phyloP scores from a whole-genome alignment of 2,329 filamentous ascomycete species.

The Paraphaeosphaeria minitans region DNA sequence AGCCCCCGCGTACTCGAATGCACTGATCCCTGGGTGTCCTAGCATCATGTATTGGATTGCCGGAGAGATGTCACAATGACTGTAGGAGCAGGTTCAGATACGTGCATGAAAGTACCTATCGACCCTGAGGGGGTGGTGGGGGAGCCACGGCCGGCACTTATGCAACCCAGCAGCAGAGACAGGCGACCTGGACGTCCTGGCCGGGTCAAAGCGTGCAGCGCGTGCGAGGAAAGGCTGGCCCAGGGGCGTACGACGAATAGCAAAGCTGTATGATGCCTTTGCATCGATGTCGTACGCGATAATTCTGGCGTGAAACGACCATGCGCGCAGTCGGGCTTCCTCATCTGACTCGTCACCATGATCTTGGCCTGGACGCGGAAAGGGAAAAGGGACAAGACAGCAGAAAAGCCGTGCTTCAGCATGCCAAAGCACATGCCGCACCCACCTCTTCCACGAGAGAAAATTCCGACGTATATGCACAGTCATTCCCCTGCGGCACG shows the following conservation, averaged over 20 bases:
- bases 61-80: neutral
- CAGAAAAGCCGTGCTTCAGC: neutral
- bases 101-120: neutral
- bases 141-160: conserved; percentile 8
- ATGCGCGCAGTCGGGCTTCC: conserved; percentile 11
- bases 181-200: conserved; percentile 8
- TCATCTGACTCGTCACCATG: neutral
- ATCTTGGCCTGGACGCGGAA: neutral
- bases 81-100: neutral
- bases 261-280: conserved; percentile 11
- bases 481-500: neutral
- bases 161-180: neutral
- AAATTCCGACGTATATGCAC: neutral
- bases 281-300: conserved; percentile 14
- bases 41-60: conserved; percentile 26
- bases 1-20: conserved; percentile 38
- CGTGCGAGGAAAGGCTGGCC: conserved; percentile 8
- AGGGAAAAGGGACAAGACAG: neutral
- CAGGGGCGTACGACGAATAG: conserved; percentile 9
- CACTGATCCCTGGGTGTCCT: conserved; percentile 41
- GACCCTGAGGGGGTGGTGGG: neutral
- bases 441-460: neutral
- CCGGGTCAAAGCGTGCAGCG: conserved; percentile 6
- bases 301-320: conserved; percentile 8
- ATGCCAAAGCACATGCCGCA: neutral